phyloP scores from a whole-genome alignment of 2,329 filamentous ascomycete genomes.

The Nectriaceae sp. region DNA sequence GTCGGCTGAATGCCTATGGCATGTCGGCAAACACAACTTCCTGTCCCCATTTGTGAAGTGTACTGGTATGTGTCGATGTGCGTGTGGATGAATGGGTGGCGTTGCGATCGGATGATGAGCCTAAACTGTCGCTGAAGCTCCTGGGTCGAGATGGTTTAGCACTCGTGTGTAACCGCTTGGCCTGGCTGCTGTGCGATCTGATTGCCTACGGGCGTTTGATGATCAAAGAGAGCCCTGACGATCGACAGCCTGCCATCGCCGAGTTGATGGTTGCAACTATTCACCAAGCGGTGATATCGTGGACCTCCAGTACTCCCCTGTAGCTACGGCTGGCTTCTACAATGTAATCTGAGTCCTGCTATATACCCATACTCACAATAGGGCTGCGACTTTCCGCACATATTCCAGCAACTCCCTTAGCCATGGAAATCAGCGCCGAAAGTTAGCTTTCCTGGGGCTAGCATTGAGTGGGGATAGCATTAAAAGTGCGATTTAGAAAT shows the following conservation, averaged over 20 bases:
- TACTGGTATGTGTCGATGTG: not conserved
- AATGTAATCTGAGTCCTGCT: too few relatives aligned
- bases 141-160: constrained; percentile 31
- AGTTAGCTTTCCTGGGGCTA: too few relatives aligned
- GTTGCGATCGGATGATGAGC: constrained; percentile 51
- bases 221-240: constrained; percentile 58
- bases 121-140: constrained; percentile 33
- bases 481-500: too few relatives aligned
- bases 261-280: not conserved
- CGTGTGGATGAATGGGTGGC: not conserved
- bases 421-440: too few relatives aligned
- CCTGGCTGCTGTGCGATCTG: constrained; percentile 38
- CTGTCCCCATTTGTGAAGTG: constrained; percentile 3
- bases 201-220: constrained; percentile 39
- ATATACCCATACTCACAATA: too few relatives aligned
- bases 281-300: too few relatives aligned
- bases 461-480: too few relatives aligned
- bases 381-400: too few relatives aligned
- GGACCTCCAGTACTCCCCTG: too few relatives aligned
- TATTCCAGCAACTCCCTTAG: too few relatives aligned
- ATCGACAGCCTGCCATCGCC: too few relatives aligned
- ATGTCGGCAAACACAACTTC: constrained; percentile 7
- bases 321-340: too few relatives aligned
- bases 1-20: not conserved
- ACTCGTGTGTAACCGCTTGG: constrained; percentile 41